Evolutionary conservation across 2,329 filamentous ascomycete species (phyloP), one percentile per base, ranked within the genome.

Genomic region (Aspergillus sp.): DNA sequence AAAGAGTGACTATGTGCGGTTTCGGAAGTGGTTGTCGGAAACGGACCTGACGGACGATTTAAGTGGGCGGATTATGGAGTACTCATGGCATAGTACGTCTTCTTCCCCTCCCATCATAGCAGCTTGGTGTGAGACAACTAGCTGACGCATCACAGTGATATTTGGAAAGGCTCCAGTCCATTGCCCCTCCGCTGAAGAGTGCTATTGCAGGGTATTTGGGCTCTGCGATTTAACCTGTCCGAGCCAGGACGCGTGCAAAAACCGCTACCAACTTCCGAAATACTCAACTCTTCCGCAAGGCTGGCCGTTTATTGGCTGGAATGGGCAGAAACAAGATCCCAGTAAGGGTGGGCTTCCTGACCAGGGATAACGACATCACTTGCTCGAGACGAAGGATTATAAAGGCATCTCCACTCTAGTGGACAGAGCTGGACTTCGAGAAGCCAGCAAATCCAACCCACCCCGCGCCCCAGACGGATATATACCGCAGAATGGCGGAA

Each of bases 201-300:
- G 87, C 68, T 89, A 89, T 69, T 89, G 87, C 73, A 83, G 86
- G 41, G 79, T 85, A 15, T 90, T 86, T 64, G 86, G 86, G 0
- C 64, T 87, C 24, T 90, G 87, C 70, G 63, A 79, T 54, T 62
- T 83, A 15, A 63, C 60, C 13, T 78, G 76, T 53, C 64, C 63
- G 2, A 67, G 75, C 17, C 74, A 77, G 20, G 77, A 75, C 24
- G 59, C 62, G 5, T 89, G 87, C 66, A 73, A 80, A 4, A 79
- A 79, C 2, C 81, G 84, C 56, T 89, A 89, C 67, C 75, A 74
- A 2, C 75, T 89, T 6, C 86, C 87, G 2, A 80, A 78, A 0
- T 87, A 73, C 61, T 79, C 84, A 1, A 80, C 75, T 2, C 72
- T 89, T 7, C 87, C 87, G 0, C 64, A 80, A 30, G 86, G 83